Conservation (phyloP, 768 basidiomycete species). For the Trametes villosa region DNA sequence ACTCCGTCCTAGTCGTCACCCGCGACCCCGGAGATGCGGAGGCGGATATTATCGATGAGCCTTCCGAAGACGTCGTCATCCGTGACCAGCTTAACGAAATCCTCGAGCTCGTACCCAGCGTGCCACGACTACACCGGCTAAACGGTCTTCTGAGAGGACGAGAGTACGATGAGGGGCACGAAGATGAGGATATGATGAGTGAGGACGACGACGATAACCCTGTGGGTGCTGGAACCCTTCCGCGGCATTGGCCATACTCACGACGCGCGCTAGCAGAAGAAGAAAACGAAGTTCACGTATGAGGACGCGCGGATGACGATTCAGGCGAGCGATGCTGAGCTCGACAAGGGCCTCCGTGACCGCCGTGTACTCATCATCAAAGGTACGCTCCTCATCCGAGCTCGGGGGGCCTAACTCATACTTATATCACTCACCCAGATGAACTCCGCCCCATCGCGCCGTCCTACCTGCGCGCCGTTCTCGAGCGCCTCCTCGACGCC, state of each 20-base stretch:
- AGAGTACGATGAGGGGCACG: conserved; percentile 70
- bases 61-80: conserved; percentile 54
- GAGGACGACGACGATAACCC: conserved; percentile 30
- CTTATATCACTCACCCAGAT: conserved; percentile 44
- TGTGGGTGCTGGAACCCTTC: background rate
- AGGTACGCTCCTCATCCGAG: conserved; percentile 45
- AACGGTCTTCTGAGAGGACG: conserved; percentile 59
- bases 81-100: conserved; percentile 83
- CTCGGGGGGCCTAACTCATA: background rate
- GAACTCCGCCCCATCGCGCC: conserved; percentile 75
- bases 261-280: conserved; percentile 29
- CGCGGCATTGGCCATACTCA: background rate
- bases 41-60: conserved; percentile 32
- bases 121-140: conserved; percentile 78
- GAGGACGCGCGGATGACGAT: conserved; percentile 64
- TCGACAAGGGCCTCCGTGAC: conserved; percentile 65
- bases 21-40: conserved; percentile 39
- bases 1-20: conserved; percentile 79
- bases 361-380: conserved; percentile 74
- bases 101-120: conserved; percentile 76
- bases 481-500: conserved; percentile 76
- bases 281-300: conserved; percentile 52
- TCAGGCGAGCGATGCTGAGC: conserved; percentile 83
- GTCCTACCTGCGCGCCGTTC: conserved; percentile 65
- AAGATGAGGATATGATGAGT: conserved; percentile 48